Conservation (phyloP, 352 stramenopile genomes). For the Globisporangium sylvaticum region DNA sequence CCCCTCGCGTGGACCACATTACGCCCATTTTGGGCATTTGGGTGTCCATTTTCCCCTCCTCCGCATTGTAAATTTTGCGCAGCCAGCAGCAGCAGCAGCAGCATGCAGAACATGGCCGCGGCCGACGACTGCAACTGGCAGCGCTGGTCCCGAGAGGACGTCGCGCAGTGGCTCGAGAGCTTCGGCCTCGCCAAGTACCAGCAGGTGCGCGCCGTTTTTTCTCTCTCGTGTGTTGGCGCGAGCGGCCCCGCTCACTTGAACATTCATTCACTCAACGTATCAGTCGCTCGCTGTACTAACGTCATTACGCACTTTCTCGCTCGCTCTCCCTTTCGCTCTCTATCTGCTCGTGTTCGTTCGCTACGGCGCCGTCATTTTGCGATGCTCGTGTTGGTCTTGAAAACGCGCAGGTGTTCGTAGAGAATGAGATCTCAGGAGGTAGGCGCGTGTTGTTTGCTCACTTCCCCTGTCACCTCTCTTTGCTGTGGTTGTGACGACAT, state of each 20-base stretch:
- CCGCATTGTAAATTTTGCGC: neutral
- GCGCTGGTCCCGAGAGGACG: slow-evolving; percentile 18
- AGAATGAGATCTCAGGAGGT: slow-evolving; percentile 54
- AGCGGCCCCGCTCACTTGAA: neutral
- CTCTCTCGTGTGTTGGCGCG: neutral
- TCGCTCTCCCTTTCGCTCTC: neutral
- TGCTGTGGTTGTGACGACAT: neutral
- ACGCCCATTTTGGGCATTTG: neutral
- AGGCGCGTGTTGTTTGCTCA: slow-evolving; percentile 1
- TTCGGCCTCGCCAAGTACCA: slow-evolving; percentile 20
- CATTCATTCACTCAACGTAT: slow-evolving; percentile 2
- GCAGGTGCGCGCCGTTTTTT: slow-evolving; percentile 5
- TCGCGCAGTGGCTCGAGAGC: slow-evolving; percentile 17
- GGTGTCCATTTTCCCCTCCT: neutral
- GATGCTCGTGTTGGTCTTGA: neutral
- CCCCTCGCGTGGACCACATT: neutral
- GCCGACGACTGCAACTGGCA: slow-evolving; percentile 8
- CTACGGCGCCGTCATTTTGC: neutral
- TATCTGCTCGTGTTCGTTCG: neutral
- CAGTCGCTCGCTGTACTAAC: neutral
- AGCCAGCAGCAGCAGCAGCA: neutral
- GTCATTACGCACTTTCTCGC: neutral
- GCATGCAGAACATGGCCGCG: slow-evolving; percentile 12
- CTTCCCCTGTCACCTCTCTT: neutral
- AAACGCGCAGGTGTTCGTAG: slow-evolving; percentile 32